Evolutionary conservation across 2,329 filamentous ascomycete species (phyloP).

Genomic region (Westerdykella sp.): DNA sequence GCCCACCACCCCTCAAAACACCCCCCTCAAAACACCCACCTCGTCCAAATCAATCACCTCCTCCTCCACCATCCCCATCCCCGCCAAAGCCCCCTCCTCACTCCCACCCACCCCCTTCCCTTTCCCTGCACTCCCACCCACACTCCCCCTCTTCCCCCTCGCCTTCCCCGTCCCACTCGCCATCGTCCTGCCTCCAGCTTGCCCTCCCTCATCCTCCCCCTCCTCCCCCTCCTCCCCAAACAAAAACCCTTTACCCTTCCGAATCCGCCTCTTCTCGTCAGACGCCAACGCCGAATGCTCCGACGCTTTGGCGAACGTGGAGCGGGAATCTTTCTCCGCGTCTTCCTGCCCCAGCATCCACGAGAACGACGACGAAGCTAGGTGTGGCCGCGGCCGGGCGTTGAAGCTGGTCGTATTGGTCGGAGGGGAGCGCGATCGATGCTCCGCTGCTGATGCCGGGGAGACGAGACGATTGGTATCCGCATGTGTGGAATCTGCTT

Average conservation of each 20-base stretch:
- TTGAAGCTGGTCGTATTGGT: conserved; percentile 1
- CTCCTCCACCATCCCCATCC: not conserved
- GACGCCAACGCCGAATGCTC: conserved; percentile 31
- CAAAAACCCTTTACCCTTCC: conserved; percentile 33
- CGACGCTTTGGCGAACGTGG: conserved; percentile 9
- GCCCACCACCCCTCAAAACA: not conserved
- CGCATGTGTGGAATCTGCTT: too few species aligned
- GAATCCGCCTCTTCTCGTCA: conserved; percentile 30
- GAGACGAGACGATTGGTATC: conserved; percentile 11
- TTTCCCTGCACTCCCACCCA: conserved; percentile 29
- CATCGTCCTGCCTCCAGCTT: not conserved
- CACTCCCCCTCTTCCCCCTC: conserved; percentile 18
- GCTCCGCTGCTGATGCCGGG: conserved; percentile 5
- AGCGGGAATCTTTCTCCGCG: not conserved
- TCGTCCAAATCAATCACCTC: not conserved
- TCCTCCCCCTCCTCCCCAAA: conserved; percentile 39
- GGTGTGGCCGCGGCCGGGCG: conserved; percentile 12
- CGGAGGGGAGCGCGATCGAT: conserved; percentile 5
- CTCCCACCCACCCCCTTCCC: conserved; percentile 25
- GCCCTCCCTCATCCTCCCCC: conserved; percentile 2
- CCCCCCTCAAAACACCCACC: not conserved
- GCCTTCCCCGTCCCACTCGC: conserved; percentile 17
- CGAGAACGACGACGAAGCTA: conserved; percentile 70
- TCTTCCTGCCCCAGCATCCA: conserved; percentile 59
- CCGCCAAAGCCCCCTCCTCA: conserved; percentile 18